Base-by-base conservation (phyloP, 2,329 filamentous ascomycete genomes). In the Scytalidium sp. region DNA sequence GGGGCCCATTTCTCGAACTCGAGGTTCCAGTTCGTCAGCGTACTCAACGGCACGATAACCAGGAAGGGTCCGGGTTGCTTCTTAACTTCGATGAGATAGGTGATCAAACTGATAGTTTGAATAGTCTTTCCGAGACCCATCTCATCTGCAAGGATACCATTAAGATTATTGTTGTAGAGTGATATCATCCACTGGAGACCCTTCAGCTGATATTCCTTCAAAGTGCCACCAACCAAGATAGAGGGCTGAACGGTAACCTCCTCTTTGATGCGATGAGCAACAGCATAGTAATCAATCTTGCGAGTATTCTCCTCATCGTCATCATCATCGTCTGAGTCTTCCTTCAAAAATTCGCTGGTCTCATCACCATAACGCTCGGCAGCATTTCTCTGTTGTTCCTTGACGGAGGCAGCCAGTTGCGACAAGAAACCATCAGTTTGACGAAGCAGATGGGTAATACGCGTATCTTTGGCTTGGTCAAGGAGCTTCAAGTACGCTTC, bases 71-170 rank as follows among this genome's bases (percentile, higher is more conserved):
- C 94, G 47, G 83, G 83, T 64, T 97, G 92, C 60, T 87, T 81
- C 77, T 99, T 99, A 74, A 84, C 87, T 75, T 97, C 94, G 59
- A 99, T 97, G 55, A 99, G 85, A 66, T 99, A 95, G 3, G 93
- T 97, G 63, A 99, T 88, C 72, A 99, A 75, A 76, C 90, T 96
- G 72, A 99, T 99, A 41, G 94, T 97, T 71, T 99, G 94, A 61
- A 99, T 99, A 0, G 94, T 99, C 75, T 99, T 99, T 70, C 94
- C 94, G 57, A 99, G 89, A 85, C 94, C 94, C 94, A 99, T 99
- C 73, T 99, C 94, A 64, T 99, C 94, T 51, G 94, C 94, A 62
- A 99, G 77, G 58, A 99, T 97, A 80, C 94, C 94, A 69, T 99
- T 99, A 58, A 99, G 82, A 71, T 97, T 99, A 78, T 99, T 99